Base-by-base conservation (phyloP, 352 stramenopile genomes). In the Pythium volutum region DNA sequence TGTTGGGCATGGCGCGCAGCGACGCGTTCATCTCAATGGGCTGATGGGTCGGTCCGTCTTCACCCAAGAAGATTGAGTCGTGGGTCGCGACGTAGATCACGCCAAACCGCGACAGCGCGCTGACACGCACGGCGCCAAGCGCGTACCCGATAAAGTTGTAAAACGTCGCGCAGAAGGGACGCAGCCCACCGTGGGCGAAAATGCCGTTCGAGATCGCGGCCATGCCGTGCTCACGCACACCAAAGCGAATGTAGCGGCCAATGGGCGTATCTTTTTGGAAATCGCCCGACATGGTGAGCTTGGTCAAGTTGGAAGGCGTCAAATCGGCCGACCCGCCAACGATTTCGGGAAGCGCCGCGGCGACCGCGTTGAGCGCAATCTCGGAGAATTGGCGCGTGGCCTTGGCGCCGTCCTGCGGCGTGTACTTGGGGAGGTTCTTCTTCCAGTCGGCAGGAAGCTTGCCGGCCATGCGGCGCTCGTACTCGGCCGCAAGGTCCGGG, bases 61-160 rank as follows among this genome's bases (percentile, higher is more conserved):
- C 97, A 50, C 97, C 97, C 27, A 99, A 76, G 62, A 98, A 98
- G 81, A 99, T 99, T n/a, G 87, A 98, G 84, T 99, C 97, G 84
- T 99, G 97, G 26, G 97, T 99, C 66, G 98, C 98, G 34, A 99
- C 83, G 81, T 98, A 99, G 52, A 99, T 84, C 36, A 99, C 85
- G 62, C 95, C 93, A 62, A 98, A 96, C 26, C 81, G 87, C n/a
- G 87, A 98, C 42, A 99, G 80, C 38, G 97, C 97, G 55, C 88
- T 96, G 38, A 99, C 72, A 64, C 98, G 91, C 64, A 99, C 95
- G 26, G 92, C 87, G 59, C 97, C 97, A 41, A 98, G 69, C 20
- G 92, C 96, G 73, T 99, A 99, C 55, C 97, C 97, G 66, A 98
- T 97, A 82, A 99, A 99, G 81, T 98, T 98, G 73, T 99, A 96